Evolutionary conservation across 2,329 filamentous ascomycete genomes (phyloP).

Genomic region (Cytospora paraplurivora): DNA sequence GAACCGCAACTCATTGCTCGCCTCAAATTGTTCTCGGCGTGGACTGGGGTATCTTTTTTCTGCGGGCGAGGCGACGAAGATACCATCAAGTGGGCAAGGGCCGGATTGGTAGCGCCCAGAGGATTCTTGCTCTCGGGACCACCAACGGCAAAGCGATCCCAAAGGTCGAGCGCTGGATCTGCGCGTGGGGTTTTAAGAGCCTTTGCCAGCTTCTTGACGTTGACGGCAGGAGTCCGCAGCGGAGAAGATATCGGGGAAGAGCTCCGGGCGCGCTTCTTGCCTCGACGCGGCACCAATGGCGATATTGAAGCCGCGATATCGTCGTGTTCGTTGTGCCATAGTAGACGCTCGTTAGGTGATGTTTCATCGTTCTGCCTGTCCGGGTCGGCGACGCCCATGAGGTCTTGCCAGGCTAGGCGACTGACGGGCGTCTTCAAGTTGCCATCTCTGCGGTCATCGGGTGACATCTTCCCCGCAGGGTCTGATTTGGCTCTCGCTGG

Average conservation of each 20-base stretch:
- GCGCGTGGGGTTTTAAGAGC: slow-evolving; percentile 67
- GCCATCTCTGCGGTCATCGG: slow-evolving; percentile 4
- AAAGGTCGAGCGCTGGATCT: slow-evolving; percentile 74
- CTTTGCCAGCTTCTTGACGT: slow-evolving; percentile 60
- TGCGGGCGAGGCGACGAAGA: slow-evolving; percentile 69
- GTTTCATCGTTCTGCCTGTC: slow-evolving; percentile 48
- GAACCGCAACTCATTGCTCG: slow-evolving; percentile 69
- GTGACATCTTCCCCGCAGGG: slow-evolving; percentile 6
- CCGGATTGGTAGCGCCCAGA: slow-evolving; percentile 54
- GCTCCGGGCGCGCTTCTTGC: slow-evolving; percentile 70
- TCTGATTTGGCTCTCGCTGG: slow-evolving; percentile 27
- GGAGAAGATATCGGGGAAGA: slow-evolving; percentile 75
- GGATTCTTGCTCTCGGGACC: slow-evolving; percentile 46
- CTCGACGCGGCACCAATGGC: slow-evolving; percentile 52
- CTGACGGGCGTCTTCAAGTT: slow-evolving; percentile 49
- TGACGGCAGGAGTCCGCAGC: slow-evolving; percentile 49
- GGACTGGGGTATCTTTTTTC: slow-evolving; percentile 44
- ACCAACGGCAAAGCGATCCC: slow-evolving; percentile 71
- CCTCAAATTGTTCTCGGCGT: slow-evolving; percentile 54
- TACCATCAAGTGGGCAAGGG: slow-evolving; percentile 66
- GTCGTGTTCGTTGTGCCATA: slow-evolving; percentile 59
- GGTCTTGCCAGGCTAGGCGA: slow-evolving; percentile 59
- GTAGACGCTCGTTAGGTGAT: slow-evolving; percentile 63
- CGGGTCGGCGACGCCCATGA: slow-evolving; percentile 50
- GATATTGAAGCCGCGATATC: slow-evolving; percentile 46